Evolutionary conservation across 306 rosid genomes (phyloP).

Genomic region (Alnus glutinosa): DNA sequence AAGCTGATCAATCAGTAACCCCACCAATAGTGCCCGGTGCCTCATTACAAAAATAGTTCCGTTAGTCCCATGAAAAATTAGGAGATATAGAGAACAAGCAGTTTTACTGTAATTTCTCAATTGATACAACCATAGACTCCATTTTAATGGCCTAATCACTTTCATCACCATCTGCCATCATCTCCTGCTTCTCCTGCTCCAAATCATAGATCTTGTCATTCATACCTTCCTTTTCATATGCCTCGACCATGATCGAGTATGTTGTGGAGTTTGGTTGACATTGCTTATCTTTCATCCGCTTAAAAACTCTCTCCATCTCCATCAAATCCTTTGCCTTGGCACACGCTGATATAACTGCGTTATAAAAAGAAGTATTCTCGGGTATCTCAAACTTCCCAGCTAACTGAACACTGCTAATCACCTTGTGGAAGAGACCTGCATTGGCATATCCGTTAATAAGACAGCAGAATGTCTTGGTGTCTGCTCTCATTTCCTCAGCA

Average conservation of each 20-base stretch:
- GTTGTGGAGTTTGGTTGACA: conserved; percentile 69
- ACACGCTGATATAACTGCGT: conserved; percentile 81
- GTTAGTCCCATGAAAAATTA: conserved; percentile 25
- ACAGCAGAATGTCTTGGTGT: conserved; percentile 94
- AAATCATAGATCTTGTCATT: conserved; percentile 78
- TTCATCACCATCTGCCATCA: conserved; percentile 28
- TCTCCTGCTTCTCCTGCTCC: conserved; percentile 59
- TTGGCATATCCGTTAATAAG: conserved; percentile 89
- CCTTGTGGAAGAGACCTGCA: conserved; percentile 97
- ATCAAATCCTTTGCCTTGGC: conserved; percentile 88
- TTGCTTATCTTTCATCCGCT: conserved; percentile 77
- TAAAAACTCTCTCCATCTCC: conserved; percentile 91
- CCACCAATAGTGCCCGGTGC: not conserved
- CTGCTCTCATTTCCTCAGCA: conserved; percentile 89
- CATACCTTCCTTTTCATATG: conserved; percentile 85
- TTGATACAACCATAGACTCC: conserved; percentile 23
- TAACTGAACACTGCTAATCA: conserved; percentile 66
- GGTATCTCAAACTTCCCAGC: conserved; percentile 85
- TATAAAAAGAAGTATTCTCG: conserved; percentile 70
- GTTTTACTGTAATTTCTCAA: conserved; percentile 25
- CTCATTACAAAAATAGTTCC: conserved; percentile 17
- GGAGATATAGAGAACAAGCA: conserved; percentile 24
- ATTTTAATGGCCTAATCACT: conserved; percentile 24
- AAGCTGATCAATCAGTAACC: conserved; percentile 21
- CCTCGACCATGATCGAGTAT: conserved; percentile 65